Percentiles rank a stretch among this genome's conserved stretches.
These are phyloP conservation scores for Knoxia roxburghii DNA, from an alignment of 257 asterid genomes.

Conservation along the genomic window DNA sequence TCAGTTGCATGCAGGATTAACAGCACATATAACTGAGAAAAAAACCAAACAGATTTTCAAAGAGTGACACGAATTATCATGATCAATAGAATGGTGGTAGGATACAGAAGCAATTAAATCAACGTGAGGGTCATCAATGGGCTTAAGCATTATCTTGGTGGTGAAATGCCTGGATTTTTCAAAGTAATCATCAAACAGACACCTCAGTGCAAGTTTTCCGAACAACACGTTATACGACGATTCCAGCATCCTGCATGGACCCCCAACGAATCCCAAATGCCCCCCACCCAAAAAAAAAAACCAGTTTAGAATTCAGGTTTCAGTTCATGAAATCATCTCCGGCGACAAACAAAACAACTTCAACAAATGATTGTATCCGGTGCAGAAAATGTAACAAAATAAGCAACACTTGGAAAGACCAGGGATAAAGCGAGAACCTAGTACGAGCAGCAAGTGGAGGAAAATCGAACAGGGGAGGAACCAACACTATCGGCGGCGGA, in stretches of 20 bases:
- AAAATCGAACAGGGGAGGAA: slow-evolving; percentile 92
- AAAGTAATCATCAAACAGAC: too few species aligned
- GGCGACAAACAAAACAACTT: neutral
- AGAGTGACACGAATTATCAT: neutral
- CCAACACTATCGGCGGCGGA: slow-evolving; percentile 85
- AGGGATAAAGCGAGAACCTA: slow-evolving; percentile 31
- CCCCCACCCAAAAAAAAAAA: neutral
- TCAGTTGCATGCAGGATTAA: neutral
- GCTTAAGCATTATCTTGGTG: too few species aligned
- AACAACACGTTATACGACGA: slow-evolving; percentile 75
- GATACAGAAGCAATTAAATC: slow-evolving; percentile 92
- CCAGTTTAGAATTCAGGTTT: neutral
- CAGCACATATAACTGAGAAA: neutral
- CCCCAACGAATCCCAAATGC: slow-evolving; percentile 6
- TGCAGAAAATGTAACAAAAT: neutral
- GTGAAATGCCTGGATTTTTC: too few species aligned
- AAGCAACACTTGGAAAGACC: neutral
- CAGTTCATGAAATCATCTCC: neutral
- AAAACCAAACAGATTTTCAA: neutral
- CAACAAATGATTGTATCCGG: too few species aligned
- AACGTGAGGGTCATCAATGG: slow-evolving; percentile 45
- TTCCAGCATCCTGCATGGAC: slow-evolving; percentile 76
- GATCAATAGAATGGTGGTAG: slow-evolving; percentile 2
- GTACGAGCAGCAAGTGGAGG: slow-evolving; percentile 95
- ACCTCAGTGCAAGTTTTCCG: slow-evolving; percentile 71